Evolutionary conservation across 768 basidiomycete genomes (phyloP).

Genomic region (Podaxis sp.): DNA sequence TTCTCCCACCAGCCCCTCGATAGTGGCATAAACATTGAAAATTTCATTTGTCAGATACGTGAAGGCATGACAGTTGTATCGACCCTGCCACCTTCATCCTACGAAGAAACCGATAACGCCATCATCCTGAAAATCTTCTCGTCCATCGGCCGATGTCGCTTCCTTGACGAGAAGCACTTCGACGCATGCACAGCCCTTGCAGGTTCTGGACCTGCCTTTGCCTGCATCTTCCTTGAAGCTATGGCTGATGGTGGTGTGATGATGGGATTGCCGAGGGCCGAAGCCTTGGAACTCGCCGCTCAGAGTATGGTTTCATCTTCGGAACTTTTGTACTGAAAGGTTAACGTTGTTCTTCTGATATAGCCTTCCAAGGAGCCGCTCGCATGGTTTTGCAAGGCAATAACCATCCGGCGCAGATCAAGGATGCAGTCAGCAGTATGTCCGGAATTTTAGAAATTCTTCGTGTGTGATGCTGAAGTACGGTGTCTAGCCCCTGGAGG

Average conservation of each 20-base stretch:
- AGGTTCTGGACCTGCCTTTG: slow-evolving; percentile 96
- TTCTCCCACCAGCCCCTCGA: not conserved
- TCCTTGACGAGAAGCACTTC: slow-evolving; percentile 98
- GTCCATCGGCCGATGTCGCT: slow-evolving; percentile 92
- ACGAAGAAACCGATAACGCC: slow-evolving; percentile 58
- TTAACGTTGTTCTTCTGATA: slow-evolving; percentile 8
- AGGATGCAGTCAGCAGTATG: slow-evolving; percentile 96
- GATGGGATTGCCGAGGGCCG: slow-evolving; percentile 96
- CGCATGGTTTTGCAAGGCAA: slow-evolving; percentile 90
- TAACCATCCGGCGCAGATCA: slow-evolving; percentile 94
- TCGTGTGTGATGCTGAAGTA: not conserved
- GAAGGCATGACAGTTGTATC: slow-evolving; percentile 98
- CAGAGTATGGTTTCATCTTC: slow-evolving; percentile 64
- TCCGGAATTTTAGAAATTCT: slow-evolving; percentile 14
- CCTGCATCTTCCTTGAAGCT: slow-evolving; percentile 94
- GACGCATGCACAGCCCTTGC: slow-evolving; percentile 97
- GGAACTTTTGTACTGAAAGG: not conserved
- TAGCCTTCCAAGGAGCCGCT: slow-evolving; percentile 94
- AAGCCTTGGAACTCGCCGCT: slow-evolving; percentile 92
- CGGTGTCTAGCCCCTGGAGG: slow-evolving; percentile 81
- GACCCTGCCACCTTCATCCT: slow-evolving; percentile 53
- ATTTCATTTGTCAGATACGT: slow-evolving; percentile 67
- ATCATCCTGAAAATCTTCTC: slow-evolving; percentile 94
- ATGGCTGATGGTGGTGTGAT: slow-evolving; percentile 99
- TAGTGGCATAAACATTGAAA: not conserved